Percentiles rank a stretch among this genome's conserved stretches.
These are phyloP conservation scores for Pythium dissotocum DNA, from an alignment of 352 stramenopile genomes.

Conservation along the genomic window DNA sequence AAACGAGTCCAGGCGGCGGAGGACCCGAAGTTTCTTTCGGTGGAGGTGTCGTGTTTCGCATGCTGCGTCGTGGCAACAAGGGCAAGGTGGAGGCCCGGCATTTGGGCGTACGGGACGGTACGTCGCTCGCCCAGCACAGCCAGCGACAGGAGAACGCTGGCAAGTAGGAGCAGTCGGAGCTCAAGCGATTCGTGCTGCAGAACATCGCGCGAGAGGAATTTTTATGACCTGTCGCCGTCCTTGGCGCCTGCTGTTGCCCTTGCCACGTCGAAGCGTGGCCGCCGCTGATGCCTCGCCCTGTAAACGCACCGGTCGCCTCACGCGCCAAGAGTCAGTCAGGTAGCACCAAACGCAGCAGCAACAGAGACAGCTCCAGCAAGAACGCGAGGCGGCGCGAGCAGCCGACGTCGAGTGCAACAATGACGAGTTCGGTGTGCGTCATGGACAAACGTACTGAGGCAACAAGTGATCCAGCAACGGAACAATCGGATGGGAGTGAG, in stretches of 20 bases:
- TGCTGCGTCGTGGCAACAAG: conserved; percentile 96
- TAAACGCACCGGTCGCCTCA: neutral
- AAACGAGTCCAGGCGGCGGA: conserved; percentile 20
- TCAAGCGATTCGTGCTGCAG: conserved; percentile 86
- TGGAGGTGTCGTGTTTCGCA: conserved; percentile 89
- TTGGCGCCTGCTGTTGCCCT: conserved; percentile 18
- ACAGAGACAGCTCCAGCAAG: conserved; percentile 20
- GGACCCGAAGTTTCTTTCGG: conserved; percentile 31
- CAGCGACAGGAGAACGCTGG: conserved; percentile 84
- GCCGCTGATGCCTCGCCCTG: conserved; percentile 4
- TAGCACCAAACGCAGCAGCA: conserved; percentile 27
- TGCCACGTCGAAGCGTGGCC: conserved; percentile 14
- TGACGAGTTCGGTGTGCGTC: conserved; percentile 75
- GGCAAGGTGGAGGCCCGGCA: conserved; percentile 95
- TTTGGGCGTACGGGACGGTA: conserved; percentile 91
- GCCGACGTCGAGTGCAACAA: conserved; percentile 84
- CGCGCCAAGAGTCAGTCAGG: conserved; percentile 12
- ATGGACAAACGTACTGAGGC: conserved; percentile 64
- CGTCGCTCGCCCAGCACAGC: conserved; percentile 92
- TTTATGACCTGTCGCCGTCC: conserved; percentile 29
- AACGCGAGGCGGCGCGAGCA: conserved; percentile 37
- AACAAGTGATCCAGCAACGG: conserved; percentile 41
- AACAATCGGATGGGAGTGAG: neutral
- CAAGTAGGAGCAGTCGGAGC: conserved; percentile 86
- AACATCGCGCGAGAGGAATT: conserved; percentile 87